Evolutionary conservation across 306 rosid genomes (phyloP).

Genomic region (Crataegus laevigata): DNA sequence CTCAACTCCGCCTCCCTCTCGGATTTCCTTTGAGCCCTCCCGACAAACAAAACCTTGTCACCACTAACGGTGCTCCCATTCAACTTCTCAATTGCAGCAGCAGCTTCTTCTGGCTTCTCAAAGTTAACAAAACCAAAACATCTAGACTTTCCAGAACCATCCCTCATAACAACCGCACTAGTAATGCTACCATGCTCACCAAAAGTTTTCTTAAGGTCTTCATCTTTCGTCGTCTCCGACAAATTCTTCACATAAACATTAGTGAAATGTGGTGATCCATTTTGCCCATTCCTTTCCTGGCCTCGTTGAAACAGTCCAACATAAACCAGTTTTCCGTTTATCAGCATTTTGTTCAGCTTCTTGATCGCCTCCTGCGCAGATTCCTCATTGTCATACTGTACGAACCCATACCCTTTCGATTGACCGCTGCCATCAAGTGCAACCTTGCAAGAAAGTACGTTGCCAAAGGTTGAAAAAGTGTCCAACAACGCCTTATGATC

Average conservation of each 20-base stretch:
- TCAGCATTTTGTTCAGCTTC: slow-evolving; percentile 60
- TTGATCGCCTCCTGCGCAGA: slow-evolving; percentile 56
- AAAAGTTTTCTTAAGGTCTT: slow-evolving; percentile 50
- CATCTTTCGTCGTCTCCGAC: slow-evolving; percentile 42
- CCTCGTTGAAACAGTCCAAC: slow-evolving; percentile 56
- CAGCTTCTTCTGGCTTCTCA: slow-evolving; percentile 44
- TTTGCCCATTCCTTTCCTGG: slow-evolving; percentile 43
- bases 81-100: slow-evolving; percentile 56
- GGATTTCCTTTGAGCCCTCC: slow-evolving; percentile 68
- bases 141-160: slow-evolving; percentile 59
- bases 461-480: slow-evolving; percentile 69
- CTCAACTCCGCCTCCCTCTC: slow-evolving; percentile 73
- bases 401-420: slow-evolving; percentile 74
- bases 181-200: slow-evolving; percentile 48
- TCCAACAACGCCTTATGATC: slow-evolving; percentile 80
- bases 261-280: slow-evolving; percentile 54
- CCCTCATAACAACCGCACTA: slow-evolving; percentile 58
- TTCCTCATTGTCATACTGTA: slow-evolving; percentile 68
- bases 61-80: slow-evolving; percentile 50
- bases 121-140: slow-evolving; percentile 86
- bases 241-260: slow-evolving; percentile 77
- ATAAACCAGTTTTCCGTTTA: slow-evolving; percentile 64
- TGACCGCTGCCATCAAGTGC: slow-evolving; percentile 61
- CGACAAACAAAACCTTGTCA: slow-evolving; percentile 61
- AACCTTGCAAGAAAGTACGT: slow-evolving; percentile 77